phyloP scores from a whole-genome alignment of 495 filamentous ascomycete genomes.

The Polyplosphaeria fusca region DNA sequence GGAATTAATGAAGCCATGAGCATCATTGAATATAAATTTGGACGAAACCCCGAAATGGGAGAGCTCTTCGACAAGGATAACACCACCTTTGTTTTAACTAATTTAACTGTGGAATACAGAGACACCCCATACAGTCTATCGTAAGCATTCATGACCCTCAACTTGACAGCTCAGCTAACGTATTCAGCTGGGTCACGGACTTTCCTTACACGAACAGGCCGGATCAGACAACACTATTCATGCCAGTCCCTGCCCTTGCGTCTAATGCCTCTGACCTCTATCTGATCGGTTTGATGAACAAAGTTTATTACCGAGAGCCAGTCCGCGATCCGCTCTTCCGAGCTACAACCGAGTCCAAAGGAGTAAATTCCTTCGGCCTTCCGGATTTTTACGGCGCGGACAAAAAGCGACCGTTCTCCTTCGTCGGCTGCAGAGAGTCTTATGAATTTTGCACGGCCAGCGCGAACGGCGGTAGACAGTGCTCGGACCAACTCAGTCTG shows the following conservation, averaged over 20 bases:
- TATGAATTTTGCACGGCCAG: conserved; percentile 27
- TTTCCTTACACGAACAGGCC: background rate
- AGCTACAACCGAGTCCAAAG: background rate
- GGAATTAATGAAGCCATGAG: too few species aligned
- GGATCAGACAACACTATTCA: background rate
- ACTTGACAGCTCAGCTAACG: background rate
- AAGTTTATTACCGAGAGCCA: background rate
- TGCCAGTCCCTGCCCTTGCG: conserved; percentile 15
- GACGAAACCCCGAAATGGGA: background rate
- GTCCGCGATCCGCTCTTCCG: conserved; percentile 9
- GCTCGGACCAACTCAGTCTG: conserved; percentile 10
- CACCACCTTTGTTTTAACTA: background rate
- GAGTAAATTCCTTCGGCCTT: background rate
- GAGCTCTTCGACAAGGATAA: background rate
- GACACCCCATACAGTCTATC: background rate
- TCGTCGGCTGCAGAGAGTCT: conserved; percentile 19
- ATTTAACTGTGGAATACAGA: background rate
- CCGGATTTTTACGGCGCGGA: background rate
- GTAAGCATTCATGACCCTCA: background rate
- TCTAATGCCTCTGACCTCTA: background rate
- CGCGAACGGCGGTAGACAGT: background rate
- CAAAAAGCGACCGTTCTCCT: background rate
- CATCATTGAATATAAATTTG: background rate
- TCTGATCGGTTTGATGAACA: conserved; percentile 6
- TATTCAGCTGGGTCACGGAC: too few species aligned